These are phyloP conservation scores for Dysphania ambrosioides DNA, from an alignment of 148 eudicot genomes.

Conservation along the genomic window DNA sequence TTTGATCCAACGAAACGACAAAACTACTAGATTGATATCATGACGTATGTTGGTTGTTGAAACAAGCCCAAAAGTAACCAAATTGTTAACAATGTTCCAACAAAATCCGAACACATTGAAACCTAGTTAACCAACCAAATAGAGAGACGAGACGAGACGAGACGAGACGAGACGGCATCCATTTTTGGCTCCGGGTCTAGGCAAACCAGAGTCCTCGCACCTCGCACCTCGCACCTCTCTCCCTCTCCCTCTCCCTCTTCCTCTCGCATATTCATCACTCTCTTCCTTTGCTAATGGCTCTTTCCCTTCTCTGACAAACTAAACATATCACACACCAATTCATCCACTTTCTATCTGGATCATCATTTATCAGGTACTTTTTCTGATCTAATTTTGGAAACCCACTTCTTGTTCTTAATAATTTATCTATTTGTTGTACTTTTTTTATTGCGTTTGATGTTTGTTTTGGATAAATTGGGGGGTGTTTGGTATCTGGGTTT, in stretches of 20 bases:
- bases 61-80: too few relatives aligned
- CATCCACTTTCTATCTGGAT: slow-evolving; percentile 8
- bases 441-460: neutral
- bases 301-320: too few relatives aligned
- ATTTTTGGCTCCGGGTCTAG: slow-evolving; percentile 7
- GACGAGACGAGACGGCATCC: neutral
- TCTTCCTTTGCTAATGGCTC: neutral
- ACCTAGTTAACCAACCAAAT: neutral
- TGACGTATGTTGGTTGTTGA: too few relatives aligned
- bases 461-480: neutral
- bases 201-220: too few relatives aligned
- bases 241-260: neutral
- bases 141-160: too few relatives aligned
- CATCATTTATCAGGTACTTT: slow-evolving; percentile 19
- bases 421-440: neutral
- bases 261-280: neutral
- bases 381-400: slow-evolving; percentile 9
- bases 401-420: too few relatives aligned
- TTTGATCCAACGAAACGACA: too few relatives aligned
- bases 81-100: too few relatives aligned
- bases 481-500: slow-evolving; percentile 11
- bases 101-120: slow-evolving; percentile 9
- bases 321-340: neutral
- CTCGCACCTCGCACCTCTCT: neutral
- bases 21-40: too few relatives aligned